Evolutionary conservation across 2,329 filamentous ascomycete genomes (phyloP).

Genomic region (Beauveria medogensis): DNA sequence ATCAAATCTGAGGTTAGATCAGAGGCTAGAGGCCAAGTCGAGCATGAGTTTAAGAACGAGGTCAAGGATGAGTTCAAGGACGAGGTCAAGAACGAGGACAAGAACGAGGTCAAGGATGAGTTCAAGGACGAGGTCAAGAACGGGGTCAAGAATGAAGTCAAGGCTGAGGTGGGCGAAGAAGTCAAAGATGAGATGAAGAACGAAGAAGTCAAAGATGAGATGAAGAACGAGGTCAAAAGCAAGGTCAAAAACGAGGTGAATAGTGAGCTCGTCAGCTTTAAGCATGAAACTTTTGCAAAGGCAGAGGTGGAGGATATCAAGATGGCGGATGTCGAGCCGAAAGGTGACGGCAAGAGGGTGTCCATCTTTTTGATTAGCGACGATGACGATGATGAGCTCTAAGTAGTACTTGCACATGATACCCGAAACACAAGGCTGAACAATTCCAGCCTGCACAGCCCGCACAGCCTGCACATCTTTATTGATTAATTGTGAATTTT

Average conservation of each 20-base stretch:
- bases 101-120: slow-evolving; percentile 5
- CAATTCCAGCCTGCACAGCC: background rate
- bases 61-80: slow-evolving; percentile 12
- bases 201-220: background rate
- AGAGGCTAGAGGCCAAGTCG: slow-evolving; percentile 5
- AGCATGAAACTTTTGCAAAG: background rate
- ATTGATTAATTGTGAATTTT: background rate
- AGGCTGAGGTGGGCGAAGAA: slow-evolving; percentile 1
- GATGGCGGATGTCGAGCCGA: background rate
- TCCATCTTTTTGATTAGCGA: slow-evolving; percentile 8
- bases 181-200: background rate
- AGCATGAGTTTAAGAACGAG: slow-evolving; percentile 6
- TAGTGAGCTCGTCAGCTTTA: background rate
- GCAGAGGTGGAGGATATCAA: background rate
- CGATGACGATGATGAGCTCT: slow-evolving; percentile 11
- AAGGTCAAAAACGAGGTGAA: background rate
- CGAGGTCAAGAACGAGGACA: slow-evolving; percentile 5
- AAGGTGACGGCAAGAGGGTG: slow-evolving; percentile 2
- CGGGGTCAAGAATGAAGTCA: background rate
- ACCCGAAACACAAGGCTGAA: background rate
- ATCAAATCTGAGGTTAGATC: slow-evolving; percentile 12
- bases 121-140: too few species aligned
- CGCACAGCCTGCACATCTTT: background rate
- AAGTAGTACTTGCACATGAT: background rate
- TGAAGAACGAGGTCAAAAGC: slow-evolving; percentile 1